These are phyloP conservation scores for Aspergillus bridgeri DNA, from an alignment of 495 filamentous ascomycete genomes.

Conservation along the genomic window DNA sequence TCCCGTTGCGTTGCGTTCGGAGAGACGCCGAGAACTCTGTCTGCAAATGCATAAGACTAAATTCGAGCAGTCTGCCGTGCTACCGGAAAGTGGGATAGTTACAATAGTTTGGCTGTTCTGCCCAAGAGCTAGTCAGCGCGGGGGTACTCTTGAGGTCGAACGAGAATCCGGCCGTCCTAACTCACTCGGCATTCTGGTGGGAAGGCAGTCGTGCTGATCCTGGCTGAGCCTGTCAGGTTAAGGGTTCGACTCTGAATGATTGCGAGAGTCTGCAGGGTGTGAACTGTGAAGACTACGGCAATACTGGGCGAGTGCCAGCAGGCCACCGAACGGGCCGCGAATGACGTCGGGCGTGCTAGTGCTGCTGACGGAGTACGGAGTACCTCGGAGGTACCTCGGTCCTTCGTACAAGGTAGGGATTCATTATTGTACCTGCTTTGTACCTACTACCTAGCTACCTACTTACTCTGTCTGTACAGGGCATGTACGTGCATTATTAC, in stretches of 20 bases:
- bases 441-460: too few relatives aligned
- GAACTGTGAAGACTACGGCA: background rate
- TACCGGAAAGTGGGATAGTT: background rate
- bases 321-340: background rate
- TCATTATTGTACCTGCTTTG: too few relatives aligned
- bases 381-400: too few relatives aligned
- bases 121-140: background rate
- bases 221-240: background rate
- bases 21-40: conserved; percentile 69
- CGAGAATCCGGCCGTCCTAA: background rate
- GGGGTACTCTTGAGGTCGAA: background rate
- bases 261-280: background rate
- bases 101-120: conserved; percentile 35
- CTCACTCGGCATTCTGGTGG: conserved; percentile 15
- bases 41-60: conserved; percentile 20
- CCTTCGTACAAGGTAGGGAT: too few relatives aligned
- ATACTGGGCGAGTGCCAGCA: too few relatives aligned
- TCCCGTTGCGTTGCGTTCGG: conserved; percentile 73
- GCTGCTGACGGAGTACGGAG: too few relatives aligned
- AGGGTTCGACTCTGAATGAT: too few relatives aligned
- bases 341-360: conserved; percentile 5
- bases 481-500: background rate
- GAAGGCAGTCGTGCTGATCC: background rate
- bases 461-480: too few relatives aligned
- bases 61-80: too few relatives aligned